Percentiles rank a stretch among this genome's conserved stretches.
Conservation (phyloP, 2,329 filamentous ascomycete genomes). For the Curvularia hawaiiensis region DNA sequence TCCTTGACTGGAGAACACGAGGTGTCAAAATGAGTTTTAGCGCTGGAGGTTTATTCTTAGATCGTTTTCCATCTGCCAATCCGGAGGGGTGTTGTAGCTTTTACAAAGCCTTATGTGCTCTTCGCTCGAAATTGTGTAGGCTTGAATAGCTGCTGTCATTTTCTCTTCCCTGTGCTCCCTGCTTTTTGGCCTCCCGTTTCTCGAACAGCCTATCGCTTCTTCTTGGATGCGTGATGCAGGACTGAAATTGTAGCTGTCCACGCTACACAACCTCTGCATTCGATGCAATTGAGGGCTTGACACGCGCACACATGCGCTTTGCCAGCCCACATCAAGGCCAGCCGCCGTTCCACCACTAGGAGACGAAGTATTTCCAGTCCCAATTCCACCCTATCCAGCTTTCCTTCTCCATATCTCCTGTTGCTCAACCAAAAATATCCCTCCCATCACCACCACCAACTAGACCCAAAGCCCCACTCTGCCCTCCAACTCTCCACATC, state of each 20-base stretch:
- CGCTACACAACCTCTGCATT: background rate
- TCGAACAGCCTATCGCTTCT: background rate
- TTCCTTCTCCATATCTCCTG: background rate
- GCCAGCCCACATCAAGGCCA: background rate
- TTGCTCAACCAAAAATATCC: constrained; percentile 1
- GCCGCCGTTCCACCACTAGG: background rate
- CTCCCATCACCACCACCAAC: background rate
- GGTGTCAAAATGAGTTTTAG: background rate
- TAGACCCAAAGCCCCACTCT: constrained; percentile 14
- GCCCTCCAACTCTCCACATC: constrained; percentile 36
- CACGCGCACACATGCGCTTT: background rate
- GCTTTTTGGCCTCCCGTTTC: background rate
- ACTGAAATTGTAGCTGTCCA: background rate
- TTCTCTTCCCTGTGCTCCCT: background rate
- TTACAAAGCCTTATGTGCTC: background rate
- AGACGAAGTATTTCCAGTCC: background rate
- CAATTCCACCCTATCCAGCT: background rate
- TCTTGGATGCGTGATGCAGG: background rate
- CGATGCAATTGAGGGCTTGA: background rate
- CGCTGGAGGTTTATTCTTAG: background rate
- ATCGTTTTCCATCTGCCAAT: background rate
- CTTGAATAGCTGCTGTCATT: background rate
- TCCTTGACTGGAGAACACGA: background rate
- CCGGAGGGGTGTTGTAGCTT: background rate
- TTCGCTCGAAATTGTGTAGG: background rate